A percentile compares a stretch with the other conserved stretches of the same genome.
Evolutionary conservation across 345 rosid genomes (phyloP).

Genomic region (Salix suchowensis): DNA sequence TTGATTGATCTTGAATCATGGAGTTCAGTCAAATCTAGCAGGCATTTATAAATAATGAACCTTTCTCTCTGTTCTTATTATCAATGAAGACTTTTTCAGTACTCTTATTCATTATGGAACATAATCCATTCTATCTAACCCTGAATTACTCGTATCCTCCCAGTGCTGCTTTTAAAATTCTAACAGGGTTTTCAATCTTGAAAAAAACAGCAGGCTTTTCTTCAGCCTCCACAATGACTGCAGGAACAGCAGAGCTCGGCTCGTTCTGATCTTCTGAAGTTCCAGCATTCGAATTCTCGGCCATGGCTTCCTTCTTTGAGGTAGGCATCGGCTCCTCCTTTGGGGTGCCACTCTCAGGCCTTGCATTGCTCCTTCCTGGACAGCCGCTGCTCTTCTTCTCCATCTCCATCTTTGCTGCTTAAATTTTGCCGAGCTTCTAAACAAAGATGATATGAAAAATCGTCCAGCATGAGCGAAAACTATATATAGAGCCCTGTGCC

Average conservation of each 20-base stretch:
- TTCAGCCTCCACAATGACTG: not conserved
- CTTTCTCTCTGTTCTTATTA: too few species aligned
- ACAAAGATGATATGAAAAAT: too few species aligned
- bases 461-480: not conserved
- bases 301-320: not conserved
- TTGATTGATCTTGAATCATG: conserved; percentile 47
- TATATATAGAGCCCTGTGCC: not conserved
- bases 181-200: too few species aligned
- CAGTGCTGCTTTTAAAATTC: too few species aligned
- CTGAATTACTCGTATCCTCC: too few species aligned
- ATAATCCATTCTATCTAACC: too few species aligned
- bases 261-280: not conserved
- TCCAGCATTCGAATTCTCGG: not conserved
- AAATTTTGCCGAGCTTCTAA: not conserved
- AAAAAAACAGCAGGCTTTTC: not conserved
- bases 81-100: too few species aligned
- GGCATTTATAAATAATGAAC: too few species aligned
- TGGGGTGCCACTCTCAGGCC: not conserved
- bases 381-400: not conserved
- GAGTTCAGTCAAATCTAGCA: conserved; percentile 51
- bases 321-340: not conserved
- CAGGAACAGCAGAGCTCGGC: not conserved
- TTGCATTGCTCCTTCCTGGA: not conserved
- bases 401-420: not conserved
- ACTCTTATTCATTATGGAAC: too few species aligned